Evolutionary conservation across 2,329 filamentous ascomycete species (phyloP).

Genomic region (Diaporthe humulicola): DNA sequence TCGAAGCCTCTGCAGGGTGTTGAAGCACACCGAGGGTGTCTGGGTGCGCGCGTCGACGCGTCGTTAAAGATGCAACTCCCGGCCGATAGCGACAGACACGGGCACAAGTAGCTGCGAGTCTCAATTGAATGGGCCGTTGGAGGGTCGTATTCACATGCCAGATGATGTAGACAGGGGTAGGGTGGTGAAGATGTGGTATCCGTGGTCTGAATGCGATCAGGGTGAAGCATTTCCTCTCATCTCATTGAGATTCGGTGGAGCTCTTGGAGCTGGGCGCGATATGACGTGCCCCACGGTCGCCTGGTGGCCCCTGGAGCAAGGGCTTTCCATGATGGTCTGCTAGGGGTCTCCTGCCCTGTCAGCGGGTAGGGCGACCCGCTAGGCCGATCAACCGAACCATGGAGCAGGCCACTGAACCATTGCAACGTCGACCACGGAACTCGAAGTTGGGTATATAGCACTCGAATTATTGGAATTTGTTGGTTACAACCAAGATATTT

Average conservation of each 20-base stretch:
- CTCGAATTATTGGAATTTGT: background rate
- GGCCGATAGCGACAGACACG: background rate
- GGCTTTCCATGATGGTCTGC: background rate
- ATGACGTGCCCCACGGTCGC: slow-evolving; percentile 25
- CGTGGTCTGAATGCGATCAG: background rate
- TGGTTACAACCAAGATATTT: background rate
- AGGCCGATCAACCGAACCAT: background rate
- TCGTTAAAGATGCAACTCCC: background rate
- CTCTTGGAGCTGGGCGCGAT: background rate
- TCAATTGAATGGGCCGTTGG: background rate
- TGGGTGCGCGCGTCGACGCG: background rate
- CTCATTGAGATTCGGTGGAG: background rate
- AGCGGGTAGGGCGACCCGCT: slow-evolving; percentile 24
- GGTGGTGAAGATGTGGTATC: background rate
- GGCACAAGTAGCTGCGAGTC: too few relatives aligned
- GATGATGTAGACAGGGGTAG: background rate
- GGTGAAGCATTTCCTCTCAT: slow-evolving; percentile 12
- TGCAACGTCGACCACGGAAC: background rate
- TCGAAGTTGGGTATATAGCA: background rate
- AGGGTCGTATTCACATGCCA: background rate
- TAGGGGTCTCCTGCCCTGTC: slow-evolving; percentile 15
- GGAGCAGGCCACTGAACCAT: background rate
- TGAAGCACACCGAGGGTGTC: background rate
- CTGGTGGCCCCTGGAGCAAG: slow-evolving; percentile 2
- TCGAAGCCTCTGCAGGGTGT: background rate